phyloP scores from a whole-genome alignment of 1,139 yeast genomes.

The Protomyces lactucae-debilis region DNA sequence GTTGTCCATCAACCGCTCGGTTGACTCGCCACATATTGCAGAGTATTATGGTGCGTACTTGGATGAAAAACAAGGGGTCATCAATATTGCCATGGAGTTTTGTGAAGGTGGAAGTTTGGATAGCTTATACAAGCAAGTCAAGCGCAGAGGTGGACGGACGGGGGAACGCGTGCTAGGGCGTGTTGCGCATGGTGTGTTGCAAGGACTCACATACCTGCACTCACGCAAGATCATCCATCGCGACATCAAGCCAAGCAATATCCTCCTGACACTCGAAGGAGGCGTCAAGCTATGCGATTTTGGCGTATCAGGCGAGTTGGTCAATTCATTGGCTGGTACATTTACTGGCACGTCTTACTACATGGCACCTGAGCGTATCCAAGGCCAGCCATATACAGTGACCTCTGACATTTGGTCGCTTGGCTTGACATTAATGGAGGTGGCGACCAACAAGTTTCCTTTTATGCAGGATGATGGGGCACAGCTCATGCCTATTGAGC shows the following conservation, averaged over 20 bases:
- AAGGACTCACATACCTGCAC: slow-evolving; percentile 70
- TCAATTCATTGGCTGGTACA: slow-evolving; percentile 91
- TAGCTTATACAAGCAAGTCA: slow-evolving; percentile 48
- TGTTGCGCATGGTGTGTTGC: slow-evolving; percentile 69
- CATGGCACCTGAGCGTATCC: slow-evolving; percentile 97
- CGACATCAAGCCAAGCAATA: slow-evolving; percentile 95
- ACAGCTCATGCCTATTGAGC: slow-evolving; percentile 75
- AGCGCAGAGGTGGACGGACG: slow-evolving; percentile 49
- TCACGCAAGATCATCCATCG: slow-evolving; percentile 89
- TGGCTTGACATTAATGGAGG: slow-evolving; percentile 81
- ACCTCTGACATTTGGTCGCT: slow-evolving; percentile 96
- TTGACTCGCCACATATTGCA: slow-evolving; percentile 72
- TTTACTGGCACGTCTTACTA: slow-evolving; percentile 97
- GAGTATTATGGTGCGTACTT: slow-evolving; percentile 87
- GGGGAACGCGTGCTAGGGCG: slow-evolving; percentile 68
- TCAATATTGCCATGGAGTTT: slow-evolving; percentile 95
- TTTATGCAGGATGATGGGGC: slow-evolving; percentile 31
- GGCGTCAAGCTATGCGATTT: slow-evolving; percentile 90
- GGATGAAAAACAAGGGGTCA: slow-evolving; percentile 53
- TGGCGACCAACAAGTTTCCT: slow-evolving; percentile 76
- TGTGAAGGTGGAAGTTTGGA: slow-evolving; percentile 98
- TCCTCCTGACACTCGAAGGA: slow-evolving; percentile 70
- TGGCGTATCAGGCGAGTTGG: slow-evolving; percentile 93
- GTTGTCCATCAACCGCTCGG: slow-evolving; percentile 81
- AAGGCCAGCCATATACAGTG: slow-evolving; percentile 85